Evolutionary conservation across 2,329 filamentous ascomycete species (phyloP).

Genomic region (Pyricularia grisea): DNA sequence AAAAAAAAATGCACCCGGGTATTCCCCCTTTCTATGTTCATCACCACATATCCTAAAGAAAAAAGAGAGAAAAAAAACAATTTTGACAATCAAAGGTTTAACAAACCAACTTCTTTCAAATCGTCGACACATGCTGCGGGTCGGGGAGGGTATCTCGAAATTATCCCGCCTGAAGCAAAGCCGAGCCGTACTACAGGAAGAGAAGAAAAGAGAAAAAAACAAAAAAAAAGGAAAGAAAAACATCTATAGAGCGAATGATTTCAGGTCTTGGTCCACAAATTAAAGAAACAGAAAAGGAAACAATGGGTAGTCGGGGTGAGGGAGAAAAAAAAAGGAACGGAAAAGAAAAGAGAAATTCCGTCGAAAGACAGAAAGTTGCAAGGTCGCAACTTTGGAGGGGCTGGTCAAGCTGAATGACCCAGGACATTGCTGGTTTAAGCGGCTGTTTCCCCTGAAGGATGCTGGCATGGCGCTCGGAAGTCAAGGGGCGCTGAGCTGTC

Average conservation of each 20-base stretch:
- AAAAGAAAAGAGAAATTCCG: background rate
- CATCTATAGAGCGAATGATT: background rate
- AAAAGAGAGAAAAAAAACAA: background rate
- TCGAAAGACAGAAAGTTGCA: background rate
- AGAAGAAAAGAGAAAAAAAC: background rate
- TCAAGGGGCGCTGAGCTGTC: background rate
- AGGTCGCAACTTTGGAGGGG: background rate
- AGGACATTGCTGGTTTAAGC: background rate
- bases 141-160: background rate
- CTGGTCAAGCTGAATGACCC: background rate
- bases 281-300: background rate
- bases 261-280: background rate
- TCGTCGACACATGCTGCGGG: background rate
- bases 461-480: background rate
- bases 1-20: background rate
- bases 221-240: background rate
- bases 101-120: background rate
- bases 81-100: background rate
- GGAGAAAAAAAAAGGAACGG: background rate
- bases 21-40: background rate
- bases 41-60: background rate
- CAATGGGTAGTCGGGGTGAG: background rate
- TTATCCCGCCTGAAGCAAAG: background rate
- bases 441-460: background rate
- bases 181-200: background rate